These are phyloP conservation scores for Metarhizium brunneum DNA, from an alignment of 2,329 filamentous ascomycete genomes.

Conservation along the genomic window DNA sequence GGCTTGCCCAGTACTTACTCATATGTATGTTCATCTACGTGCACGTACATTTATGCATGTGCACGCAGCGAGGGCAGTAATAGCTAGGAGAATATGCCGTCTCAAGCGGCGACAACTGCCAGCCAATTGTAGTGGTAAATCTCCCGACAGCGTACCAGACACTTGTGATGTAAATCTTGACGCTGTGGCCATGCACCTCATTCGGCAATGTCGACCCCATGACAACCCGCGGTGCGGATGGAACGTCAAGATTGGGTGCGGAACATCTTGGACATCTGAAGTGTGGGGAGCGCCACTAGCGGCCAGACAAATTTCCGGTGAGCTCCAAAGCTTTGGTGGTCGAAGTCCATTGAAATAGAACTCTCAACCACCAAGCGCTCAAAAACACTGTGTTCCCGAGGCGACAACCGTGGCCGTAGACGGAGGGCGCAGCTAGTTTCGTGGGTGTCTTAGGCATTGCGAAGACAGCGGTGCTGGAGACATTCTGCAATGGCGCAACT, in stretches of 20 bases:
- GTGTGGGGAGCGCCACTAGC: background rate
- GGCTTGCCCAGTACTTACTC: too few relatives aligned
- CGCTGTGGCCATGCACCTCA: too few relatives aligned
- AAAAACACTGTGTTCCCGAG: background rate
- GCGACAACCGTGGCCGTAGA: background rate
- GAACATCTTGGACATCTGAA: background rate
- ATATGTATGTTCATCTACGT: too few relatives aligned
- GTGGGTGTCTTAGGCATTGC: background rate
- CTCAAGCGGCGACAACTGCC: too few relatives aligned
- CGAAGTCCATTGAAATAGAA: background rate
- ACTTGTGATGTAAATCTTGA: too few relatives aligned
- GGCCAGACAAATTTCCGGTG: constrained; percentile 4
- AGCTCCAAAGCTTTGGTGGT: background rate
- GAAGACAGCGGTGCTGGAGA: constrained; percentile 1
- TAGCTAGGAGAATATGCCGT: too few relatives aligned
- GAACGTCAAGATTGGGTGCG: background rate
- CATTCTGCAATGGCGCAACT: constrained; percentile 21
- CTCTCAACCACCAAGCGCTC: background rate
- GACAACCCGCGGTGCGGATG: background rate
- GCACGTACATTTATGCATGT: too few relatives aligned
- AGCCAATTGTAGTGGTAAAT: too few relatives aligned
- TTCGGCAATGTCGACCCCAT: too few relatives aligned
- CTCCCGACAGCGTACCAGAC: too few relatives aligned
- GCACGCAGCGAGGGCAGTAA: too few relatives aligned
- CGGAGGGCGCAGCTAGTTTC: background rate